A percentile compares a stretch with the other conserved stretches of the same genome.
These are phyloP conservation scores for Asterophora lycoperdoides DNA, from an alignment of 768 basidiomycete species.

Conservation along the genomic window DNA sequence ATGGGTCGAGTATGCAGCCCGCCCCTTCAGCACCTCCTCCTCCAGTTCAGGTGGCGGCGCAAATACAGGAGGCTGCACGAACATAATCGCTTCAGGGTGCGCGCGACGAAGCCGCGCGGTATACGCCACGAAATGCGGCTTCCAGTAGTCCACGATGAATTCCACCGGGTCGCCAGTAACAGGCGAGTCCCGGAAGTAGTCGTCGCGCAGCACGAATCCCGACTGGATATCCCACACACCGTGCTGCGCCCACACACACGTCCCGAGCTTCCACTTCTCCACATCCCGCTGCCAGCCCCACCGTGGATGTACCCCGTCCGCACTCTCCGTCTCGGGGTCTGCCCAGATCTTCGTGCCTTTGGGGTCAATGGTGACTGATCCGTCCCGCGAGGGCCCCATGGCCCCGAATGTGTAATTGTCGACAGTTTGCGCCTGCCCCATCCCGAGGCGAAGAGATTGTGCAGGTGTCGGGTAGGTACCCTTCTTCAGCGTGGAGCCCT, in stretches of 20 bases:
- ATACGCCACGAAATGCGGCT: slow-evolving; percentile 60
- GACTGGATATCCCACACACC: slow-evolving; percentile 83
- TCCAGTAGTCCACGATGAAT: slow-evolving; percentile 80
- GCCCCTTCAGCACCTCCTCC: slow-evolving; percentile 52
- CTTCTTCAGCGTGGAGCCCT: slow-evolving; percentile 75
- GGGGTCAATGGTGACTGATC: slow-evolving; percentile 80
- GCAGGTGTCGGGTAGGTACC: slow-evolving; percentile 84
- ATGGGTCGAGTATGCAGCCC: slow-evolving; percentile 73
- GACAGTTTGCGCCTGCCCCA: slow-evolving; percentile 80
- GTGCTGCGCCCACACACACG: slow-evolving; percentile 83
- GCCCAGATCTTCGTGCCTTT: slow-evolving; percentile 78
- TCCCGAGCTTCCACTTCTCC: slow-evolving; percentile 65
- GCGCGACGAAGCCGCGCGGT: slow-evolving; percentile 52
- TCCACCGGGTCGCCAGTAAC: slow-evolving; percentile 43
- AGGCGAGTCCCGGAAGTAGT: slow-evolving; percentile 67
- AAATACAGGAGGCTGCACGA: slow-evolving; percentile 91
- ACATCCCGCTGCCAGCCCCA: slow-evolving; percentile 85
- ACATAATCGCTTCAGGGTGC: slow-evolving; percentile 84
- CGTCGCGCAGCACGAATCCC: slow-evolving; percentile 59
- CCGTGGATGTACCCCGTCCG: slow-evolving; percentile 51
- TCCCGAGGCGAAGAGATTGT: slow-evolving; percentile 80
- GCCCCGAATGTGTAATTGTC: slow-evolving; percentile 79
- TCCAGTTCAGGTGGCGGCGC: slow-evolving; percentile 63
- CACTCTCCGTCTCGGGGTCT: slow-evolving; percentile 35
- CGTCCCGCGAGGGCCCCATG: slow-evolving; percentile 72